phyloP scores from a whole-genome alignment of 2,329 filamentous ascomycete genomes.

The Ceratocystiopsis sp. region DNA sequence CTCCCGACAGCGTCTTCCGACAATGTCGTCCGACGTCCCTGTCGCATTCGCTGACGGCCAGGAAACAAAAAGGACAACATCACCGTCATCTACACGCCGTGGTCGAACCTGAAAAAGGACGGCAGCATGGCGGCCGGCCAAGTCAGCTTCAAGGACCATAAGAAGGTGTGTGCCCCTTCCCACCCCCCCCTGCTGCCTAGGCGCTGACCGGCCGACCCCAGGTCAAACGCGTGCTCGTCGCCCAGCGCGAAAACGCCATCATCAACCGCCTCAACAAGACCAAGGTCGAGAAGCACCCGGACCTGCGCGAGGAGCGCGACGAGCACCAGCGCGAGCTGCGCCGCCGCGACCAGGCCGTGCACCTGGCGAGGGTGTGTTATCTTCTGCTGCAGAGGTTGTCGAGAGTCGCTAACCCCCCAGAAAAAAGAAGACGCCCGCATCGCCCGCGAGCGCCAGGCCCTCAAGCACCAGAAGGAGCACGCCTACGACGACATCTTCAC shows the following conservation, averaged over 20 bases:
- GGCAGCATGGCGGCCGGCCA: conserved; percentile 92
- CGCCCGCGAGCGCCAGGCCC: conserved; percentile 66
- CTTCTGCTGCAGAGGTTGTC: too few species aligned
- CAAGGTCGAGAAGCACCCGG: conserved; percentile 70
- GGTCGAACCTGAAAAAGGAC: conserved; percentile 86
- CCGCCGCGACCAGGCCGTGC: conserved; percentile 48
- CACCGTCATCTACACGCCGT: conserved; percentile 92
- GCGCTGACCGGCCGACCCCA: conserved; percentile 13
- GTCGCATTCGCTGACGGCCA: conserved; percentile 15
- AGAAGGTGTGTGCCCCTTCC: conserved; percentile 33
- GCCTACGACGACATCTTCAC: conserved; percentile 87
- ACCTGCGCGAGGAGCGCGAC: conserved; percentile 68
- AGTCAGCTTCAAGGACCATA: conserved; percentile 82
- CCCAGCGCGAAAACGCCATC: conserved; percentile 69
- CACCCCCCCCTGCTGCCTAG: too few species aligned
- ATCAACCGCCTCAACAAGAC: conserved; percentile 99
- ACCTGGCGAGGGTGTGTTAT: conserved; percentile 39
- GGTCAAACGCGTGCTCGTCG: conserved; percentile 69
- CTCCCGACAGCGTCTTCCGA: too few species aligned
- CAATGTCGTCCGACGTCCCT: too few species aligned
- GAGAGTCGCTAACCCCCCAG: conserved; percentile 28
- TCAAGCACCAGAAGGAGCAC: conserved; percentile 94
- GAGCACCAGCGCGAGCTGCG: conserved; percentile 55
- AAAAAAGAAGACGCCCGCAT: conserved; percentile 60
- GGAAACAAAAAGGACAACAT: conserved; percentile 98